Evolutionary conservation across 2,329 filamentous ascomycete genomes (phyloP).

Genomic region (Blastomyces parvus): DNA sequence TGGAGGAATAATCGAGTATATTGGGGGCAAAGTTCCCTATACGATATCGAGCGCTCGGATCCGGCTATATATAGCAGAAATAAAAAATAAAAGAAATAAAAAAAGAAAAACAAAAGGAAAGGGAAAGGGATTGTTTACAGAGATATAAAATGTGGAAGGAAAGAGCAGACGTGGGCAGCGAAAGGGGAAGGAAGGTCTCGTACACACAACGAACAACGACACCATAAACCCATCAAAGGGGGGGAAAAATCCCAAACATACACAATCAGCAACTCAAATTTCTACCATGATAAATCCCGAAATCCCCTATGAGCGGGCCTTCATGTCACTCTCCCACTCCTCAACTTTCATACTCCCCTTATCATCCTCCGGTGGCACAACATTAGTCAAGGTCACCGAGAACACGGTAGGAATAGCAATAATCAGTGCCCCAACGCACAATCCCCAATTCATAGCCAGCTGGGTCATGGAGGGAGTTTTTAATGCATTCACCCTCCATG

Average conservation of each 20-base stretch:
- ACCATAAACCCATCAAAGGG: neutral
- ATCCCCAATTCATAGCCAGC: constrained; percentile 40
- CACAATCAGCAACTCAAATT: neutral
- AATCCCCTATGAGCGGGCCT: neutral
- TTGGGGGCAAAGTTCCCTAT: neutral
- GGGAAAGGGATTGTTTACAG: neutral
- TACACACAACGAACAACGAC: neutral
- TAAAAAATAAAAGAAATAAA: neutral
- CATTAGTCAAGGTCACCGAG: constrained; percentile 31
- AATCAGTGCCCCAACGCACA: constrained; percentile 38
- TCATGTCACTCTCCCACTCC: neutral
- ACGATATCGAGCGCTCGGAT: neutral
- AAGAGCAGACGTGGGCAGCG: neutral
- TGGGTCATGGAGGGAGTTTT: constrained; percentile 32
- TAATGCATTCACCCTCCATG: constrained; percentile 38
- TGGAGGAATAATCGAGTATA: neutral
- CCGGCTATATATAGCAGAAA: neutral
- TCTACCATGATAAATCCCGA: neutral
- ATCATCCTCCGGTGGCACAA: constrained; percentile 2
- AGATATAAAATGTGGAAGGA: neutral
- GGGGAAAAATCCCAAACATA: neutral
- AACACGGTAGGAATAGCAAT: constrained; percentile 37
- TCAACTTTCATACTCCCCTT: neutral
- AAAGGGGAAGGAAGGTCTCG: neutral
- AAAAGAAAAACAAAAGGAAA: neutral